Conservation (phyloP, 305 asterid genomes). For the Solanum hybrid region DNA sequence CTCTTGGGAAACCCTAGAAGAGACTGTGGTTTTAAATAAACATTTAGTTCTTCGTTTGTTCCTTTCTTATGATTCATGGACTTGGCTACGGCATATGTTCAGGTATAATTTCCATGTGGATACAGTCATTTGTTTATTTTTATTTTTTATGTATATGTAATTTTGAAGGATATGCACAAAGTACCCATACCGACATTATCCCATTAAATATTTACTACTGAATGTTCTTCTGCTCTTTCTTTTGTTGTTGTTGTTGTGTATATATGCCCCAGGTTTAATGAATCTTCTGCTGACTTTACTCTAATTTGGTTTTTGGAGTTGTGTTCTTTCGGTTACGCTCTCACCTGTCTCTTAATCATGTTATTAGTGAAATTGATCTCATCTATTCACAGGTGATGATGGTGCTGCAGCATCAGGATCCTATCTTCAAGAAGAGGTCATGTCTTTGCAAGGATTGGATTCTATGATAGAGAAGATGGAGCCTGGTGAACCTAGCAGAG, state of each 20-base stretch:
- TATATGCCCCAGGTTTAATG: not conserved
- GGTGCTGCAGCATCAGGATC: conserved; percentile 36
- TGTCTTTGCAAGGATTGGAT: conserved; percentile 72
- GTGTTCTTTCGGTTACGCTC: not conserved
- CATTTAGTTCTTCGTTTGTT: not conserved
- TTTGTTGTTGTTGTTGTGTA: not conserved
- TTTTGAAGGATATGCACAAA: not conserved
- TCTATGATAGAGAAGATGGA: conserved; percentile 16
- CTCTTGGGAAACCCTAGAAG: not conserved
- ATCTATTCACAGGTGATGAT: conserved; percentile 40
- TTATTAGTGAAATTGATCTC: not conserved
- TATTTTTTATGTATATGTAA: not conserved
- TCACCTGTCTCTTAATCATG: not conserved
- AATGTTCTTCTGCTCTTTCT: not conserved
- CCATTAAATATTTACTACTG: not conserved
- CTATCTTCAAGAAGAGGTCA: conserved; percentile 67
- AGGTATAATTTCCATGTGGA: not conserved
- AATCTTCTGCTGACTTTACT: not conserved
- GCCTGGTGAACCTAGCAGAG: conserved; percentile 32
- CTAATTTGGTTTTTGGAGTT: not conserved
- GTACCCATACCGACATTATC: not conserved
- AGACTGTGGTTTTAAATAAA: not conserved
- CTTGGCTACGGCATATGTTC: not conserved
- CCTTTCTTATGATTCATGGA: not conserved
- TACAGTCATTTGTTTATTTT: not conserved